Evolutionary conservation across 129 eudicot genomes (phyloP), one percentile per base, ranked within the genome.

Genomic region (Logfia minima): DNA sequence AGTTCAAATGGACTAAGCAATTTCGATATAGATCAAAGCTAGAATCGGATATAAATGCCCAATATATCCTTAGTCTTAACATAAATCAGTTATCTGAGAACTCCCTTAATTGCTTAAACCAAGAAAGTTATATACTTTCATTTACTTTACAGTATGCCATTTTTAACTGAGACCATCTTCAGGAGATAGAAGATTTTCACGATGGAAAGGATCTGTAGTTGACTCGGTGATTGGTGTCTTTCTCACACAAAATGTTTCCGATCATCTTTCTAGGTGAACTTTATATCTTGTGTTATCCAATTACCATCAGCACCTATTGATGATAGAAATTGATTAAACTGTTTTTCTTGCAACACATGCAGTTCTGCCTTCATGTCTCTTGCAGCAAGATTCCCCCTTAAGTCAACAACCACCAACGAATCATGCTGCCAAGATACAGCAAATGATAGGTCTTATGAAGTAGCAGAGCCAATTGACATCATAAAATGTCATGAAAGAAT

Each of bases 401-500:
- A 68, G 52, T 68, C 72, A 68, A 39, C 48, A 66, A 31, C 45
- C 19, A 65, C 26, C 29, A 68, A 19, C 2, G 4, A 35, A 68
- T 4, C 13, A 66, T 66, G 70, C 70, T 32, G 70, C 32, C 43
- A 28, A 29, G 13, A 66, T 66, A n/a, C n/a, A n/a, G 45, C 70
- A 29, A 18, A 5, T 65, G 39, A 65, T 4, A 11, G 7, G 21
- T 22, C 70, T 65, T 11, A 11, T 26, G 70, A 28, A 14, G 70
- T 65, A 31, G 43, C 70, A 66, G 63, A 58, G 63, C 63, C 63
- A 0, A 21, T n/a, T 29, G 84, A 64, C 55, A 68, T 71, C 28
- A 79, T 32, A 51, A 31, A 83, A 76, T 73, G 70, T 82, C 70
- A 83, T 10, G 85, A 74, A 24, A 60, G 75, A 45, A 76, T 65